These are phyloP conservation scores for Suhomyces pyralidae DNA, from an alignment of 805 yeast species.

Conservation along the genomic window DNA sequence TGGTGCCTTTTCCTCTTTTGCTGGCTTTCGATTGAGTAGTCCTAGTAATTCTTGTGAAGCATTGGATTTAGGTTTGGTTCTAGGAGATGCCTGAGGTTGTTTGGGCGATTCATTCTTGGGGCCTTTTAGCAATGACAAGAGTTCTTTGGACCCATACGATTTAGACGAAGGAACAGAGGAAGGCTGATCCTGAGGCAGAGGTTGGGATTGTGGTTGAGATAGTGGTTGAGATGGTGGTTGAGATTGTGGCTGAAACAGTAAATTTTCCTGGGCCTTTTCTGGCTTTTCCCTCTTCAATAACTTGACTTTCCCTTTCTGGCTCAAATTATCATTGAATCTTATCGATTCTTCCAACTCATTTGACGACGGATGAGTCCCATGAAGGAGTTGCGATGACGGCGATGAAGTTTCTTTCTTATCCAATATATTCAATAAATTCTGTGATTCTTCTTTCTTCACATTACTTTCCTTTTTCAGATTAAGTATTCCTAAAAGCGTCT, in stretches of 20 bases:
- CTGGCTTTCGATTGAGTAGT: slow-evolving; percentile 8
- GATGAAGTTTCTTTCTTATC: slow-evolving; percentile 2
- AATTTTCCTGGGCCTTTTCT: too few species aligned
- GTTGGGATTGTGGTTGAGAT: too few species aligned
- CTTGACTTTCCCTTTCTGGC: slow-evolving; percentile 22
- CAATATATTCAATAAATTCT: slow-evolving; percentile 5
- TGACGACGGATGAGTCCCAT: slow-evolving; percentile 15
- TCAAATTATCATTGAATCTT: slow-evolving; percentile 7
- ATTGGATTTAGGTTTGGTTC: background rate
- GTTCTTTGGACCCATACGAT: background rate
- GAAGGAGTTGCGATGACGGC: background rate
- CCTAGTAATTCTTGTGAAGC: slow-evolving; percentile 13
- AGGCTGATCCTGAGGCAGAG: background rate
- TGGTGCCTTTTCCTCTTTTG: slow-evolving; percentile 10
- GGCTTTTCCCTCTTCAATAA: slow-evolving; percentile 19
- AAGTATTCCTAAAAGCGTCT: background rate
- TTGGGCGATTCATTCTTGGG: background rate
- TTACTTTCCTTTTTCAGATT: background rate
- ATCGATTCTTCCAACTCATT: slow-evolving; percentile 24
- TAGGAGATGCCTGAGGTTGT: background rate
- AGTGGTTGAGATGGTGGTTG: too few species aligned
- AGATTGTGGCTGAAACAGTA: too few species aligned
- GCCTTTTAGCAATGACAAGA: slow-evolving; percentile 6
- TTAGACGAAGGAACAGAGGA: too few species aligned
- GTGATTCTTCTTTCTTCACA: background rate